A percentile compares a stretch with the other conserved stretches of the same genome.
These are phyloP conservation scores for Aspergillus sergii DNA, from an alignment of 2,329 filamentous ascomycete species.

Conservation along the genomic window DNA sequence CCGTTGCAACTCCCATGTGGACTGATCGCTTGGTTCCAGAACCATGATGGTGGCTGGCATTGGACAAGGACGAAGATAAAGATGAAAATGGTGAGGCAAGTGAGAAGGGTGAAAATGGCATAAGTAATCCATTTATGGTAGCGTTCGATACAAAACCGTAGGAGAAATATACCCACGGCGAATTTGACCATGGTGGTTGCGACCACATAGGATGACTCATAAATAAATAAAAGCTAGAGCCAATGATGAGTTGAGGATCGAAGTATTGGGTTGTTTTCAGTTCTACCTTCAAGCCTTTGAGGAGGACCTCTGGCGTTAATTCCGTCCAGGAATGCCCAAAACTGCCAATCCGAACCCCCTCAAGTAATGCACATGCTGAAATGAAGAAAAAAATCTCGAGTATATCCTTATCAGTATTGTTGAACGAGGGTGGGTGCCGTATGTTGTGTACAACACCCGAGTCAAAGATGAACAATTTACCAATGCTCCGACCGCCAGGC, in stretches of 20 bases:
- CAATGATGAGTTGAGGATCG: not conserved
- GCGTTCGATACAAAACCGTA: slow-evolving; percentile 2
- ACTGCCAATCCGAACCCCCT: not conserved
- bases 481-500: not conserved
- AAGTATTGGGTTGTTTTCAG: no score
- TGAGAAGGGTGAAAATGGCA: not conserved
- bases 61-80: slow-evolving; percentile 4
- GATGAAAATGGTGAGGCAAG: not conserved
- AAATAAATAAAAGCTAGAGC: slow-evolving; percentile 2
- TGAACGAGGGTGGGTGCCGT: not conserved
- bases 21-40: slow-evolving; percentile 4
- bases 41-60: slow-evolving; percentile 2
- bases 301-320: not conserved
- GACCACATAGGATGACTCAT: not conserved
- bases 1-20: slow-evolving; percentile 1
- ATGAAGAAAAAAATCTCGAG: not conserved
- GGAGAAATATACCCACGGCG: slow-evolving; percentile 3
- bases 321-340: not conserved
- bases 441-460: not conserved
- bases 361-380: not conserved
- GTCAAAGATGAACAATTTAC: not conserved
- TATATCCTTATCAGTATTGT: not conserved
- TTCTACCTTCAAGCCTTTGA: slow-evolving; percentile 6
- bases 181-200: slow-evolving; percentile 4
- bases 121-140: slow-evolving; percentile 2